phyloP scores from a whole-genome alignment of 2,329 filamentous ascomycete species.

The Rhynchosporium agropyri region DNA sequence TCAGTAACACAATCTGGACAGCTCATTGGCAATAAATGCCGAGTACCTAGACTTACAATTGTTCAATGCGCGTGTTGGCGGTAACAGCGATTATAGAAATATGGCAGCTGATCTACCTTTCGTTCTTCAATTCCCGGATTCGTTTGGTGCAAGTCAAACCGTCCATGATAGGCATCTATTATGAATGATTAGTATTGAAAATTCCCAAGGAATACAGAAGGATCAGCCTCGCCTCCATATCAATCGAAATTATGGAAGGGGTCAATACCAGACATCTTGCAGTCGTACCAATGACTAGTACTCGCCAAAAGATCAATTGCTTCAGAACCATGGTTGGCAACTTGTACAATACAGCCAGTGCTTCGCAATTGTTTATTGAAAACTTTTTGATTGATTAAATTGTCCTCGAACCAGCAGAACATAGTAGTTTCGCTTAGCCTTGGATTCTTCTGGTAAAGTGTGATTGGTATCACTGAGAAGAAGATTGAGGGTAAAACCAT shows the following conservation, averaged over 20 bases:
- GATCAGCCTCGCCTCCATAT: conserved; percentile 43
- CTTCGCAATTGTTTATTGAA: conserved; percentile 62
- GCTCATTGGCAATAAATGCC: background rate
- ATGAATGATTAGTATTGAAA: background rate
- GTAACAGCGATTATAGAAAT: conserved; percentile 53
- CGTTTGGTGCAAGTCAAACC: conserved; percentile 48
- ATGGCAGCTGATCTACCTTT: conserved; percentile 51
- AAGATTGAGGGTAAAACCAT: conserved; percentile 7
- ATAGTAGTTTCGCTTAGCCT: conserved; percentile 24
- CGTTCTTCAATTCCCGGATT: conserved; percentile 46
- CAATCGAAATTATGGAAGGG: conserved; percentile 56
- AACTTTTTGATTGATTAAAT: conserved; percentile 67
- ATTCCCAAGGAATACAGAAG: background rate
- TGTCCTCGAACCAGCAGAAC: conserved; percentile 68
- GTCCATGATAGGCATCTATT: conserved; percentile 52
- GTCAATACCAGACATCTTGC: conserved; percentile 46
- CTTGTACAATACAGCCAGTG: conserved; percentile 60
- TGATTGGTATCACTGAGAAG: conserved; percentile 5
- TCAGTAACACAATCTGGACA: background rate
- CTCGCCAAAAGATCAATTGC: conserved; percentile 58
- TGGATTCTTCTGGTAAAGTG: background rate
- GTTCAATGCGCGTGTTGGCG: conserved; percentile 49
- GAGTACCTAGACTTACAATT: conserved; percentile 37
- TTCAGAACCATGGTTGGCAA: conserved; percentile 65
- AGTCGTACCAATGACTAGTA: conserved; percentile 56